Evolutionary conservation across 176 grass and related monocot genomes (phyloP), one percentile per base, ranked within the genome.

Genomic region (Carex scoparia): DNA sequence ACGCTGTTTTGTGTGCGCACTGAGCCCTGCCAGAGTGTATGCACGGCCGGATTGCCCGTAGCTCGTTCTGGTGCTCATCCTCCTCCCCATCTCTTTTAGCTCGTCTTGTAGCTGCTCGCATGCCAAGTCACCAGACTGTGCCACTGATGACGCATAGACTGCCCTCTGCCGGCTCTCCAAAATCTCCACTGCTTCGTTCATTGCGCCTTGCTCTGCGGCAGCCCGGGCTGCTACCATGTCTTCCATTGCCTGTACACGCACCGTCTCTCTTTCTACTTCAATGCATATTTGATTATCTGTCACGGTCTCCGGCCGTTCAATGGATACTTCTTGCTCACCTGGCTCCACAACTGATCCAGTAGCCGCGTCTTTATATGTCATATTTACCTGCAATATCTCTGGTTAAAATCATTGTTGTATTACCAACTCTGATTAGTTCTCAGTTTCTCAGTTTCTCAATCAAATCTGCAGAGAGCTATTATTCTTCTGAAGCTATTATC

Each of bases 251-350:
- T 89, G 78, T 15, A 89, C 65, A 0, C 90, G 84, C 15, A 84
- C 16, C 27, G 30, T 62, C 84, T 92, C 90, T 69, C 84, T 59
- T 28, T 79, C 87, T 15, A 92, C 90, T 57, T 92, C 90, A 42
- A 56, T 4, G 0, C 84, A 85, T 7, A 78, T 85, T 12, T 85
- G 84, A 14, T 56, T 51, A 37, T 88, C 58, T 13, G 4, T 33
- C 44, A 59, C 84, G 0, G 67, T 54, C 46, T 80, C 80, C 13
- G 81, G 84, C 4, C 87, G 79, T 1, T 27, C 1, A 56, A 87
- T 79, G 61, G 80, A 69, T 55, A 79, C 27, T 66, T 89, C 87
- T 69, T 77, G 84, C 16, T 83, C 84, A 2, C 56, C 63, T 78
- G 88, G 85, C 56, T 44, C 16, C 35, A 85, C 75, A 10, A 16